A percentile compares a stretch with the other conserved stretches of the same genome.
These are phyloP conservation scores for Intubia oerlemansii DNA, from an alignment of 2,329 filamentous ascomycete genomes.

Conservation along the genomic window DNA sequence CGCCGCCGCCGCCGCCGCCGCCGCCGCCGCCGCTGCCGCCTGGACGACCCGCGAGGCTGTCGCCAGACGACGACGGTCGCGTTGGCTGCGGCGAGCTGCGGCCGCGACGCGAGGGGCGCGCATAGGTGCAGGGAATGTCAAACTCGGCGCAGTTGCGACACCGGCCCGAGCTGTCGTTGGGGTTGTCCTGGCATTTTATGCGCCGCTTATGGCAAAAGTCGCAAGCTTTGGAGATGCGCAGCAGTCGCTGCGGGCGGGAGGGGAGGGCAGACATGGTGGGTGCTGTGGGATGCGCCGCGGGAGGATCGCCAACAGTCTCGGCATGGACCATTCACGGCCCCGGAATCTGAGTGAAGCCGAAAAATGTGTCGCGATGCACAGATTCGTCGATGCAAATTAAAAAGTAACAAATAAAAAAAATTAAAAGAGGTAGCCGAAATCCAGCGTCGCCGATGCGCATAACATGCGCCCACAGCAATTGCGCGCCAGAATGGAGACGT, in stretches of 20 bases:
- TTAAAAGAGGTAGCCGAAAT: no score
- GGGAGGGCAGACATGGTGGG: background rate
- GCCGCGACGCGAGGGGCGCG: slow-evolving; percentile 7
- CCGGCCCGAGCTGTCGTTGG: slow-evolving; percentile 2
- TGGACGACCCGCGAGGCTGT: no score
- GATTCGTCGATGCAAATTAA: no score
- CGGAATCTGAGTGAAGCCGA: no score
- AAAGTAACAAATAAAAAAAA: no score
- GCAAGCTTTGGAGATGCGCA: slow-evolving; percentile 7
- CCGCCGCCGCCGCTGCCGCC: slow-evolving; percentile 1
- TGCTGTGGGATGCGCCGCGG: no score
- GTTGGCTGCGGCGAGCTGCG: slow-evolving; percentile 5
- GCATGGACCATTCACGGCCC: no score
- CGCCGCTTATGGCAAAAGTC: slow-evolving; percentile 10
- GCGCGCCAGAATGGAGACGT: no score
- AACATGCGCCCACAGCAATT: no score
- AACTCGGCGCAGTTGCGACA: slow-evolving; percentile 10
- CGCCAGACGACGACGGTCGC: background rate
- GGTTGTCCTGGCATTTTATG: slow-evolving; percentile 8
- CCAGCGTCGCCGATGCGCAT: no score
- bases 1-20: background rate
- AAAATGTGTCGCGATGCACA: no score
- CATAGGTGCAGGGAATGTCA: slow-evolving; percentile 8
- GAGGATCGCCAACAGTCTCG: no score
- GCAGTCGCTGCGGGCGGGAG: slow-evolving; percentile 5